These are phyloP conservation scores for Candida boleticola DNA, from an alignment of 805 yeast genomes.

Conservation along the genomic window DNA sequence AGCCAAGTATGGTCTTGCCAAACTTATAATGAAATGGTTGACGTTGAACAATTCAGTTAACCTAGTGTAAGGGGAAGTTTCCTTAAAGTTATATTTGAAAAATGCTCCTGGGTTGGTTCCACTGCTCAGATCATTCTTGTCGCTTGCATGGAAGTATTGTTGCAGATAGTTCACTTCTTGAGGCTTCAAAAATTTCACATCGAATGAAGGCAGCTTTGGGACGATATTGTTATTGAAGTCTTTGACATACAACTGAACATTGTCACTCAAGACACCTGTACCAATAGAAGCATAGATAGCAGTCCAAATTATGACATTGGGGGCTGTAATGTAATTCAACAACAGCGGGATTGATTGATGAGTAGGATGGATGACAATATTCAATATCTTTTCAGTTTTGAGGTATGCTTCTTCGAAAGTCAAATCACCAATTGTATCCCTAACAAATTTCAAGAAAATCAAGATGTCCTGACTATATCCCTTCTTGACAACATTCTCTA, in stretches of 20 bases:
- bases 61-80: slow-evolving; percentile 70
- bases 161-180: slow-evolving; percentile 47
- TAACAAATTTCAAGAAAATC: slow-evolving; percentile 74
- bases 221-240: slow-evolving; percentile 62
- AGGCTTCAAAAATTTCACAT: slow-evolving; percentile 41
- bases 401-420: slow-evolving; percentile 93
- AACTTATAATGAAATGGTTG: slow-evolving; percentile 85
- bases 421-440: slow-evolving; percentile 70
- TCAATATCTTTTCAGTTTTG: slow-evolving; percentile 73
- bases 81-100: slow-evolving; percentile 20
- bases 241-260: slow-evolving; percentile 57
- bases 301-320: slow-evolving; percentile 85
- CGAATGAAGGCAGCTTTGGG: slow-evolving; percentile 43
- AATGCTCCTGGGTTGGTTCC: neutral
- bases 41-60: slow-evolving; percentile 92
- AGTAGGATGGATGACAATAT: slow-evolving; percentile 82
- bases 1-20: slow-evolving; percentile 92
- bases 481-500: slow-evolving; percentile 71
- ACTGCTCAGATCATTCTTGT: slow-evolving; percentile 6
- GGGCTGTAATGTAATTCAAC: slow-evolving; percentile 87
- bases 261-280: slow-evolving; percentile 59
- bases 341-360: slow-evolving; percentile 67
- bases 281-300: slow-evolving; percentile 88
- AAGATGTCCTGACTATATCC: slow-evolving; percentile 87
- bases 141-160: slow-evolving; percentile 32